Evolutionary conservation across 805 yeast species (phyloP).

Genomic region (Lipomyces yamanashiensis): DNA sequence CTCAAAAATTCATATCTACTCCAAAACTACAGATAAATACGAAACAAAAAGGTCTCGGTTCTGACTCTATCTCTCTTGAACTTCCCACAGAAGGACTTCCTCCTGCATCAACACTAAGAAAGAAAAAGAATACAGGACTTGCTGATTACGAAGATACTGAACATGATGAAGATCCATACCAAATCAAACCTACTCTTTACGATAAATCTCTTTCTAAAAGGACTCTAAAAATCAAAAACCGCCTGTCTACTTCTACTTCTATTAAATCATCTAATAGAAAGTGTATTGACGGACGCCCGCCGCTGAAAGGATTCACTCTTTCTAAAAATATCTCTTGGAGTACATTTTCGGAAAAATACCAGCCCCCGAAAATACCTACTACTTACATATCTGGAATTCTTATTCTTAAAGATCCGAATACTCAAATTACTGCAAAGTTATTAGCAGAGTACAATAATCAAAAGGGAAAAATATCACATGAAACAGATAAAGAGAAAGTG

Average conservation of each 20-base stretch:
- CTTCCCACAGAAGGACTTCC: background rate
- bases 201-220: conserved; percentile 19
- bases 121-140: conserved; percentile 33
- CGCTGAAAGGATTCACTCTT: conserved; percentile 25
- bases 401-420: conserved; percentile 17
- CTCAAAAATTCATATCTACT: conserved; percentile 9
- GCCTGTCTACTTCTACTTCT: background rate
- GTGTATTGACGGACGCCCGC: conserved; percentile 33
- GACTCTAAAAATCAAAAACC: background rate
- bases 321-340: background rate
- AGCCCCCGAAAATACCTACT: conserved; percentile 27
- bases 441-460: conserved; percentile 6
- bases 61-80: background rate
- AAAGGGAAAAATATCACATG: background rate
- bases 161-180: conserved; percentile 36
- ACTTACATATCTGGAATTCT: conserved; percentile 21
- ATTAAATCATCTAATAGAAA: background rate
- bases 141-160: conserved; percentile 39
- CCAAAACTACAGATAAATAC: background rate
- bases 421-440: conserved; percentile 8
- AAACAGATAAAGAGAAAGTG: background rate
- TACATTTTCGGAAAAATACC: conserved; percentile 5
- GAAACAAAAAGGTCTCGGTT: background rate
- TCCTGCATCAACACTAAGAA: conserved; percentile 17
- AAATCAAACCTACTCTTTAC: conserved; percentile 23